phyloP scores from a whole-genome alignment of 140 eudicot genomes.

The Cichorium intybus region DNA sequence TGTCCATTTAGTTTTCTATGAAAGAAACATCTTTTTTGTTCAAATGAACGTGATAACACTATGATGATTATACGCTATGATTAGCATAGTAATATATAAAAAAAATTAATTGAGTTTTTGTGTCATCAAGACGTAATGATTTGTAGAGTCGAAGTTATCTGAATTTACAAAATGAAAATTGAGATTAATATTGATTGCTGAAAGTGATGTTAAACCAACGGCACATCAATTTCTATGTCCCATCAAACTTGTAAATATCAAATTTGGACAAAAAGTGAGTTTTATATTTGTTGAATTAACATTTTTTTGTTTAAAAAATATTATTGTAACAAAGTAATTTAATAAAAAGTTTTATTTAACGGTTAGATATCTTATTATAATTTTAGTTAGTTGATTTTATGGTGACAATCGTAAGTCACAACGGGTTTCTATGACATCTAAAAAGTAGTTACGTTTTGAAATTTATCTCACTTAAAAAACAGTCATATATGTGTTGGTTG shows the following conservation, averaged over 20 bases:
- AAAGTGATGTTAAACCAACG: slow-evolving; percentile 26
- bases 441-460: neutral
- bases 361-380: neutral
- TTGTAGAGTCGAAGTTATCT: neutral
- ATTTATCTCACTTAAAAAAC: neutral
- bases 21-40: neutral
- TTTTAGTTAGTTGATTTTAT: neutral
- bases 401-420: neutral
- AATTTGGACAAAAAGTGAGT: slow-evolving; percentile 10
- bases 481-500: too few relatives aligned
- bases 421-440: neutral
- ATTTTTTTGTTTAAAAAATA: neutral
- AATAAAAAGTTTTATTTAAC: neutral
- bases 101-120: neutral
- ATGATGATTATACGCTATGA: neutral
- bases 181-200: slow-evolving; percentile 15
- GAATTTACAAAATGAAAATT: neutral
- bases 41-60: neutral
- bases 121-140: neutral
- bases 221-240: slow-evolving; percentile 20
- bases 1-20: neutral
- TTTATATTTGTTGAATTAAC: neutral
- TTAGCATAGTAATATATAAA: neutral
- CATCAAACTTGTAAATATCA: slow-evolving; percentile 13
- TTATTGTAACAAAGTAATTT: neutral